These are phyloP conservation scores for Saccharomycopsis javanensis DNA, from an alignment of 805 yeast species.

Conservation along the genomic window DNA sequence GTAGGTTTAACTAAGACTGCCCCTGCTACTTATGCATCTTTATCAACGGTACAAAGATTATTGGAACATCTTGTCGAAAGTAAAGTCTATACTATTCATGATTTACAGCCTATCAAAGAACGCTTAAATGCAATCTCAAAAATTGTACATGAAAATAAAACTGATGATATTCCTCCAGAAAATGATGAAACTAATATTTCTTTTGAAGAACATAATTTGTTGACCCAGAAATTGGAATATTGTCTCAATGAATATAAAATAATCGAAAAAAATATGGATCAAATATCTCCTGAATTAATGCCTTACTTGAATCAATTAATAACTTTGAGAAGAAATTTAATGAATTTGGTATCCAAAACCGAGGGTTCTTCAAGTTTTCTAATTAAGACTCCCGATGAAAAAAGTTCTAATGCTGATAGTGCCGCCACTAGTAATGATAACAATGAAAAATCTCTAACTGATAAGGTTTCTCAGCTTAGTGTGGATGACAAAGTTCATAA, in stretches of 20 bases:
- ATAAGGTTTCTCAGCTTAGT: neutral
- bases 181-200: conserved; percentile 20
- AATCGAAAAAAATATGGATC: conserved; percentile 47
- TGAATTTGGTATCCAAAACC: conserved; percentile 38
- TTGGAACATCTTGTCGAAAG: conserved; percentile 76
- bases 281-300: conserved; percentile 41
- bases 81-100: conserved; percentile 75
- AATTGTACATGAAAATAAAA: conserved; percentile 38
- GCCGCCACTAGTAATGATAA: conserved; percentile 24
- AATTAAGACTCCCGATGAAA: neutral
- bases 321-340: conserved; percentile 49
- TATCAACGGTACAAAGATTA: conserved; percentile 76
- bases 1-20: conserved; percentile 87
- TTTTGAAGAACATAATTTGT: conserved; percentile 27
- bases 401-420: conserved; percentile 6
- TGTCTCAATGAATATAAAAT: conserved; percentile 49
- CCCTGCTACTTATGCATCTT: conserved; percentile 87
- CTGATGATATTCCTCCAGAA: conserved; percentile 15
- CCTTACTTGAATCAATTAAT: conserved; percentile 51
- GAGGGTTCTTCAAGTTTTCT: conserved; percentile 5
- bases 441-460: neutral
- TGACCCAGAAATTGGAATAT: conserved; percentile 55
- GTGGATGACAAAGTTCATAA: neutral
- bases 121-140: conserved; percentile 61
- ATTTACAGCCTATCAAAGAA: conserved; percentile 64